Evolutionary conservation across 2,329 filamentous ascomycete genomes (phyloP), one percentile per base, ranked within the genome.

Genomic region (Chalaropsis ovoidea): DNA sequence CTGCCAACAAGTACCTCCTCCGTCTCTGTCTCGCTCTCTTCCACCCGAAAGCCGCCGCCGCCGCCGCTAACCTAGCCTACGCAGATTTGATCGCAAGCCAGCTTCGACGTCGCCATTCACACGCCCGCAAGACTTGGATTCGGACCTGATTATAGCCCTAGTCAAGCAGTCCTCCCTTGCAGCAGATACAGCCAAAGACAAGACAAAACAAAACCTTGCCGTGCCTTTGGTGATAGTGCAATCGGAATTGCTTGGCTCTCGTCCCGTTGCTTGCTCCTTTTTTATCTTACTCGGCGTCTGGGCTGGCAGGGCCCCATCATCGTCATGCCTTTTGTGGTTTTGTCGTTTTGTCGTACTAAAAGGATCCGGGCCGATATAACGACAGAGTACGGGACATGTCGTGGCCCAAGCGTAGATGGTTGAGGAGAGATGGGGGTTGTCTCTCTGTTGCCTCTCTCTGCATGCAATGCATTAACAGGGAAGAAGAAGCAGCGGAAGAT

Each of bases 331-430:
- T 35, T 27, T 56, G 52, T 56, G n/a, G n/a, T n/a, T n/a, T n/a
- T n/a, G n/a, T n/a, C 31, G 3, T 31, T 58, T 31, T 58, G 54
- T 58, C 54, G 54, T 31, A 58, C 54, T 58, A 58, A 17, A 58
- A 58, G 54, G 54, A 58, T 58, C 54, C 54, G 54, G 54, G 54
- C 54, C 54, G 54, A 58, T 58, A 58, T 19, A 39, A 35, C 54
- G 54, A 58, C 24, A 58, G 31, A 31, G 54, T 58, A 58, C 54
- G 31, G 27, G 17, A 19, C 54, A 58, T 19, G 10, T 35, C 31
- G 8, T 58, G 54, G 24, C 54, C 54, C 7, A 58, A 58, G 54
- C 54, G 54, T 58, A 19, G 27, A 58, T 58, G 13, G 17, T 58
- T 58, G 54, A 27, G 35, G 8, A 1, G 35, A 45, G 24, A 58